A percentile compares a stretch with the other conserved stretches of the same genome.
phyloP scores from a whole-genome alignment of 1,284 basidiomycete species.

The Takashimella koratensis region DNA sequence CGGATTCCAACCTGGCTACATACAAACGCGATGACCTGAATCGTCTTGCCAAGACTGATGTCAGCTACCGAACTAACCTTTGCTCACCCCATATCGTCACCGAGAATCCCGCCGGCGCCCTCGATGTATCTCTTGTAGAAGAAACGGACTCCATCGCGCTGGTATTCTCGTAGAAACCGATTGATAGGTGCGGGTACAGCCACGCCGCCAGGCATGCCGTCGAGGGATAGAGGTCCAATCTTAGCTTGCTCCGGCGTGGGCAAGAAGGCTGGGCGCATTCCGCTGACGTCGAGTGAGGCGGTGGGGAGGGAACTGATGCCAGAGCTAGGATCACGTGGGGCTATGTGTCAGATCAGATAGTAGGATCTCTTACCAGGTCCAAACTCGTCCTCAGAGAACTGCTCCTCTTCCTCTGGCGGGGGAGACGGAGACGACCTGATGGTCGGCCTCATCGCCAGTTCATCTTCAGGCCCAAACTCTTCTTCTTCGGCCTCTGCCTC shows the following conservation, averaged over 20 bases:
- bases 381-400: constrained; percentile 31
- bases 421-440: constrained; percentile 8
- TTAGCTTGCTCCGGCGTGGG: constrained; percentile 11
- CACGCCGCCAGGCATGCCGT: constrained; percentile 21
- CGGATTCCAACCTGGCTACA: constrained; percentile 4
- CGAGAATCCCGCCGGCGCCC: constrained; percentile 50
- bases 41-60: constrained; percentile 46
- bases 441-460: constrained; percentile 11
- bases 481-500: constrained; percentile 26
- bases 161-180: constrained; percentile 52
- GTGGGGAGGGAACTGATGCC: background rate
- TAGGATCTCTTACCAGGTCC: background rate
- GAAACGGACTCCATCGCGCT: constrained; percentile 51
- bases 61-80: background rate
- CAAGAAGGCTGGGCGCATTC: constrained; percentile 23
- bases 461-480: background rate
- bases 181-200: constrained; percentile 50
- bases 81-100: constrained; percentile 54
- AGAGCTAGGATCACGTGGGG: background rate
- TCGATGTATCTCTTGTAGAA: constrained; percentile 49
- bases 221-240: constrained; percentile 26
- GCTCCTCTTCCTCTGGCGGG: constrained; percentile 6
- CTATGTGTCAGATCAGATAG: background rate
- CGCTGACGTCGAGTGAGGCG: background rate
- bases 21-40: constrained; percentile 44